Evolutionary conservation across 352 stramenopile genomes (phyloP).

Genomic region (Thalassiosira mediterranea): DNA sequence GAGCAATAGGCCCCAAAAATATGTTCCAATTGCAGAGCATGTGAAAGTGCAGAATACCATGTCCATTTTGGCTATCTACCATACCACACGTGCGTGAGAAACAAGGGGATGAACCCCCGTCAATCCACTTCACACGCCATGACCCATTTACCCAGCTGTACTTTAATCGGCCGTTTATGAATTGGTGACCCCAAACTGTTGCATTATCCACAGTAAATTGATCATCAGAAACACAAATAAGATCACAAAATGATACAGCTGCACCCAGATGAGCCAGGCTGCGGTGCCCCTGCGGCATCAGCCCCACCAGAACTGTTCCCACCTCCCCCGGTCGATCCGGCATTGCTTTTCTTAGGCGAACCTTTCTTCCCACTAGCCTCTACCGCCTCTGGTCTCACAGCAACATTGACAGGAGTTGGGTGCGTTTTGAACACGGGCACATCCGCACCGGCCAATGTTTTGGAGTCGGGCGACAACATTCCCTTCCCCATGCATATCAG

Average conservation of each 20-base stretch:
- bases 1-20: too few relatives aligned
- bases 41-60: too few relatives aligned
- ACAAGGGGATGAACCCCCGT: too few relatives aligned
- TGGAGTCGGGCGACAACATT: slow-evolving; percentile 88
- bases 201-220: too few relatives aligned
- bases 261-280: slow-evolving; percentile 66
- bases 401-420: slow-evolving; percentile 94
- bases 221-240: slow-evolving; percentile 6
- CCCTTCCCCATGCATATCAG: slow-evolving; percentile 95
- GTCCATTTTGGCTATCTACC: too few relatives aligned
- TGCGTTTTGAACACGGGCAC: slow-evolving; percentile 92
- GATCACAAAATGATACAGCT: slow-evolving; percentile 62
- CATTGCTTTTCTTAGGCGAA: slow-evolving; percentile 24
- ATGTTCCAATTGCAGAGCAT: too few relatives aligned
- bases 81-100: too few relatives aligned
- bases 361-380: slow-evolving; percentile 14
- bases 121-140: too few relatives aligned
- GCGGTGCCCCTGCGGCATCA: slow-evolving; percentile 2
- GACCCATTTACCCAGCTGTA: too few relatives aligned
- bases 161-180: too few relatives aligned
- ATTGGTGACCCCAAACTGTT: too few relatives aligned
- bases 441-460: slow-evolving; percentile 86
- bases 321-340: slow-evolving; percentile 1
- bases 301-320: slow-evolving; percentile 12
- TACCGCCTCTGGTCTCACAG: slow-evolving; percentile 74